Evolutionary conservation across 257 asterid genomes (phyloP), one percentile per base, ranked within the genome.

Genomic region (Penstemon eatonii): DNA sequence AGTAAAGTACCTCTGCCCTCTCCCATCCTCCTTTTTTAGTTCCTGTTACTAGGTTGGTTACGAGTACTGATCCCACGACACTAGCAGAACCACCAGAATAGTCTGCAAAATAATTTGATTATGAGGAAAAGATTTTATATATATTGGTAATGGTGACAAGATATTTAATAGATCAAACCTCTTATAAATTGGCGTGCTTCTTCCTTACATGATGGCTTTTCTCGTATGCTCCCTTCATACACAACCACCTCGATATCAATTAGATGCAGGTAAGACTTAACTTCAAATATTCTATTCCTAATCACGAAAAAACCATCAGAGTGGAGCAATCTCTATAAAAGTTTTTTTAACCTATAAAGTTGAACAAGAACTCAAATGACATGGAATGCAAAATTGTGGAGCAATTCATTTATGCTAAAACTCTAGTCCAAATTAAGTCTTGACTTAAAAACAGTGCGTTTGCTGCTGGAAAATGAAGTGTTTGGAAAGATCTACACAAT

Each of bases 181-280:
- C 81, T 77, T 70, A 87, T 84, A 55, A 84, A 87, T 59, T 81
- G 76, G 6, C 85, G 85, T 4, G 33, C 33, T 25, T 25, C 33
- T 25, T 25, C 33, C 33, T 25, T 25, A 25, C 33, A 0, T 1
- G 33, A 63, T 63, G 97, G 91, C 79, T 90, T 90, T 68, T 90
- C 97, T 76, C 96, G 81, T 54, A 90, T 78, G 57, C 36, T 67
- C 71, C 93, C 97, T 78, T 84, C 76, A 80, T 82, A 84, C 67
- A 90, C 96, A 73, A 84, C 98, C 68, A 92, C 96, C 98, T 91
- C 54, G 55, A 88, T 71, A 80, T 71, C 80, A 85, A 68, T 79
- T 66, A 79, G 69, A 87, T 69, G 70, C 49, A 75, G 38, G 79
- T 78, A 64, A 78, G 82, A 69, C 60, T 69, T 60, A 76, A 67